These are phyloP conservation scores for Hypericum perforatum DNA, from an alignment of 345 rosid species.

Conservation along the genomic window DNA sequence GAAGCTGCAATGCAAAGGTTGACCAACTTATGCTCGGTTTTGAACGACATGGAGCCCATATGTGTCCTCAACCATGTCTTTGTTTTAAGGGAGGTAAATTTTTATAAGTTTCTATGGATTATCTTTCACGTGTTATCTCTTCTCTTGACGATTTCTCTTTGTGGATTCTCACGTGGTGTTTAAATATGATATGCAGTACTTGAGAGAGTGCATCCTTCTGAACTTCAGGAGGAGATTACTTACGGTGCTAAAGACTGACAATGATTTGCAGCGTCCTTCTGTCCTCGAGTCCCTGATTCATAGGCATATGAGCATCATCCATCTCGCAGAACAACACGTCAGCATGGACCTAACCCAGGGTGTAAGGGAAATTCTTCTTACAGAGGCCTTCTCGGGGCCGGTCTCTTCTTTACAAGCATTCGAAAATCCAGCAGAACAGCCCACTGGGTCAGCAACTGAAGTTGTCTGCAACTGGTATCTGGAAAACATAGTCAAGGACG, in stretches of 20 bases:
- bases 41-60: slow-evolving; percentile 99
- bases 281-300: slow-evolving; percentile 68
- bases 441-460: slow-evolving; percentile 78
- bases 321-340: slow-evolving; percentile 94
- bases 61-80: slow-evolving; percentile 95
- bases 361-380: slow-evolving; percentile 71
- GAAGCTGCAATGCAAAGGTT: slow-evolving; percentile 99
- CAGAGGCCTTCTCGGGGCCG: slow-evolving; percentile 87
- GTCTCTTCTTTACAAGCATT: slow-evolving; percentile 68
- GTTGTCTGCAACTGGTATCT: slow-evolving; percentile 96
- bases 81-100: slow-evolving; percentile 87
- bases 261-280: slow-evolving; percentile 95
- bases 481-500: slow-evolving; percentile 90
- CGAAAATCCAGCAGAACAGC: slow-evolving; percentile 66
- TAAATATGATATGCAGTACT: slow-evolving; percentile 52
- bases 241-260: slow-evolving; percentile 71
- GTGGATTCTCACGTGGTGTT: slow-evolving; percentile 10
- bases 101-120: slow-evolving; percentile 6
- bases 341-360: slow-evolving; percentile 99
- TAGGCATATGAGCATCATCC: slow-evolving; percentile 85
- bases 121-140: slow-evolving; percentile 3
- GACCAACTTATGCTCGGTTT: slow-evolving; percentile 82
- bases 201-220: slow-evolving; percentile 95
- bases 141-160: not conserved
- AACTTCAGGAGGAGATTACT: slow-evolving; percentile 94